A percentile compares a stretch with the other conserved stretches of the same genome.
Conservation (phyloP, 257 asterid genomes). For the Rehmannia glutinosa region DNA sequence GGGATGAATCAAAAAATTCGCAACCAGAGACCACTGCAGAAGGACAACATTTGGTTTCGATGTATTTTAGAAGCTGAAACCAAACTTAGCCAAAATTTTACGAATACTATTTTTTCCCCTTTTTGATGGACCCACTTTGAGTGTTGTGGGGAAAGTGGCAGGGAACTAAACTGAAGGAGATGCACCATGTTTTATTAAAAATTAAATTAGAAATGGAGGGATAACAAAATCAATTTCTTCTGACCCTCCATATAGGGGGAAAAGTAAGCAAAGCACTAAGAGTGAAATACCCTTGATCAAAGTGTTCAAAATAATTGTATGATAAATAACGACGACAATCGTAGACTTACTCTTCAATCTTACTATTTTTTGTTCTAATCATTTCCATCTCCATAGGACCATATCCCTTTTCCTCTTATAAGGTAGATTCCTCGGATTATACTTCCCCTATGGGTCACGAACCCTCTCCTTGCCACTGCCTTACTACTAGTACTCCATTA, state of each 20-base stretch:
- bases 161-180: background rate
- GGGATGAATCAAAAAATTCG: background rate
- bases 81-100: background rate
- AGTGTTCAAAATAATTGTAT: background rate
- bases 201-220: too few relatives aligned
- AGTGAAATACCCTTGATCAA: background rate
- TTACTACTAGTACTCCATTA: background rate
- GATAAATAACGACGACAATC: background rate
- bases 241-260: background rate
- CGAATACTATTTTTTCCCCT: background rate
- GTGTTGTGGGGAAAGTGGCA: background rate
- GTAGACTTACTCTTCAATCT: background rate
- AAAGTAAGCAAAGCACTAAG: too few relatives aligned
- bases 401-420: background rate
- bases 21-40: background rate
- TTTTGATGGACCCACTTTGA: background rate
- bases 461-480: background rate
- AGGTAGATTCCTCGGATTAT: background rate
- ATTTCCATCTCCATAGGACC: background rate
- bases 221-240: background rate
- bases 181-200: background rate
- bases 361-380: background rate
- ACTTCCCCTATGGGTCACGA: background rate
- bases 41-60: background rate
- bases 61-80: background rate